Evolutionary conservation across 2,329 filamentous ascomycete genomes (phyloP).

Genomic region (Colletotrichum sp.): DNA sequence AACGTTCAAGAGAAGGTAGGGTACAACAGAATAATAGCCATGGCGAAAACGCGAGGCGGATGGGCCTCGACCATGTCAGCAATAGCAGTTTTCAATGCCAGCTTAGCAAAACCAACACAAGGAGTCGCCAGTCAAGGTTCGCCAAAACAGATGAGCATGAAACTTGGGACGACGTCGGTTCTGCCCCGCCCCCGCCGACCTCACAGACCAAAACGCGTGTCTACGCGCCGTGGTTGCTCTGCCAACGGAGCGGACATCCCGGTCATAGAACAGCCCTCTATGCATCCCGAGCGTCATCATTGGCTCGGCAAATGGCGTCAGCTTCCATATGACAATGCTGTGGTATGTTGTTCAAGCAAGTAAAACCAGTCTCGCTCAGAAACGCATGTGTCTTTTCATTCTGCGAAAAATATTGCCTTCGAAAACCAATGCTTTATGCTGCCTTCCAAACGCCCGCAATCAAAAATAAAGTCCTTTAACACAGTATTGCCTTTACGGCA

Average conservation of each 20-base stretch:
- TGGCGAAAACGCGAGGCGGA: not conserved
- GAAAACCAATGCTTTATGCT: slow-evolving; percentile 14
- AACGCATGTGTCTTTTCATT: not conserved
- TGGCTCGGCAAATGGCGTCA: not conserved
- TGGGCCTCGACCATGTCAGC: not conserved
- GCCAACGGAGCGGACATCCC: not conserved
- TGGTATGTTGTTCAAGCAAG: not conserved
- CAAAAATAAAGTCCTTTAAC: not conserved
- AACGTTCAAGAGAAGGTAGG: not conserved
- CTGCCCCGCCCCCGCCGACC: slow-evolving; percentile 1
- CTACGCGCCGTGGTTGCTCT: not conserved
- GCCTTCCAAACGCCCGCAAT: slow-evolving; percentile 7
- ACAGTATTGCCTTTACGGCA: not conserved
- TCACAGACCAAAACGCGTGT: not conserved
- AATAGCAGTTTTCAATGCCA: not conserved
- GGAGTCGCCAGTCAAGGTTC: not conserved
- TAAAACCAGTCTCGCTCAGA: not conserved
- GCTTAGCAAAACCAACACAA: not conserved
- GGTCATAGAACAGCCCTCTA: not conserved
- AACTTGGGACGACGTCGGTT: not conserved
- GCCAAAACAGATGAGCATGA: not conserved
- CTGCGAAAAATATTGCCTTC: slow-evolving; percentile 4
- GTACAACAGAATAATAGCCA: not conserved
- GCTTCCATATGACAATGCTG: not conserved
- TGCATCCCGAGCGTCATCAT: not conserved